Evolutionary conservation across 2,329 filamentous ascomycete genomes (phyloP).

Genomic region (Akanthomyces dipterigenus): DNA sequence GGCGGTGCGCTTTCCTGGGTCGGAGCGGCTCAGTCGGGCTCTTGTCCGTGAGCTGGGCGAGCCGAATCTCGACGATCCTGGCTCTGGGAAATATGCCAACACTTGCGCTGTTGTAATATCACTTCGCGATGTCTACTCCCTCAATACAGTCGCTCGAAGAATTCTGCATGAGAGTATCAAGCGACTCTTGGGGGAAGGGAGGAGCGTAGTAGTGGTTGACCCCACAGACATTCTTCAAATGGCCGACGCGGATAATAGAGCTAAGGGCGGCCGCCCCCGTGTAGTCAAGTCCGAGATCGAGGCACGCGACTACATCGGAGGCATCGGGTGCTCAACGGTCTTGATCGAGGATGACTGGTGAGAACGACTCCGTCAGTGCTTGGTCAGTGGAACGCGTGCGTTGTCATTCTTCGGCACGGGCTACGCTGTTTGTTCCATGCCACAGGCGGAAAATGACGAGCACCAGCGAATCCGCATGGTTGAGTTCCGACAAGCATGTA

Average conservation of each 20-base stretch:
- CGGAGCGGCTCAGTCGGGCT: slow-evolving; percentile 26
- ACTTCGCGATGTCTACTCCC: slow-evolving; percentile 26
- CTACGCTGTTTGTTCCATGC: too few relatives aligned
- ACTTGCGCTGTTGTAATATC: slow-evolving; percentile 27
- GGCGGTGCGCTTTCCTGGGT: slow-evolving; percentile 28
- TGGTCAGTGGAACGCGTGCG: too few relatives aligned
- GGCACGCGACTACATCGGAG: slow-evolving; percentile 23
- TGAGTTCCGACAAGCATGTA: too few relatives aligned
- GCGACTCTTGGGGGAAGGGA: slow-evolving; percentile 19
- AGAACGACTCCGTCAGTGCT: neutral
- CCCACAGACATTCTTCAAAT: slow-evolving; percentile 20
- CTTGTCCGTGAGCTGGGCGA: slow-evolving; percentile 22
- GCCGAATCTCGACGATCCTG: slow-evolving; percentile 18
- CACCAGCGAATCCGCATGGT: too few relatives aligned
- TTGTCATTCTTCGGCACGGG: too few relatives aligned
- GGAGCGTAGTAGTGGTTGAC: slow-evolving; percentile 26
- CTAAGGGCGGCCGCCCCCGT: slow-evolving; percentile 8
- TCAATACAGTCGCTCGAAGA: slow-evolving; percentile 23
- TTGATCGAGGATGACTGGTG: slow-evolving; percentile 19
- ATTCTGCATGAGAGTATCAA: slow-evolving; percentile 24
- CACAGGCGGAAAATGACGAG: too few relatives aligned
- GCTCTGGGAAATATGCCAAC: slow-evolving; percentile 19
- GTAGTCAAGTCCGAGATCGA: slow-evolving; percentile 22
- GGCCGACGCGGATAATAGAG: slow-evolving; percentile 10
- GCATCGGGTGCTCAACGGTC: slow-evolving; percentile 23